phyloP scores from a whole-genome alignment of 768 basidiomycete species.

The Pleurotus cornucopiae region DNA sequence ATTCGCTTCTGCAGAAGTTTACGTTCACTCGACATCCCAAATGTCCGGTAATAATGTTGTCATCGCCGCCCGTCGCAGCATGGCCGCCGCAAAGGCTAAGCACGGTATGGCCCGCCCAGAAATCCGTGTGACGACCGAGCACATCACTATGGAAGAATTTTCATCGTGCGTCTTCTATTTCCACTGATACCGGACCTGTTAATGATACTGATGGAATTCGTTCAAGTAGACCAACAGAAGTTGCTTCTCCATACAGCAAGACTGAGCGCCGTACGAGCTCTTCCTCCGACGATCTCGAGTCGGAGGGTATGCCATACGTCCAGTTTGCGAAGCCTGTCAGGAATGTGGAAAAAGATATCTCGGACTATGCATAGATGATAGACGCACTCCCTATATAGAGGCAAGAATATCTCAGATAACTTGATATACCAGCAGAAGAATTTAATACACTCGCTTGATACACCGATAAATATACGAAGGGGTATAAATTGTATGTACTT shows the following conservation, averaged over 20 bases:
- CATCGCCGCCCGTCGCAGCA: slow-evolving; percentile 26
- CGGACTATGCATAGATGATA: slow-evolving; percentile 6
- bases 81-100: slow-evolving; percentile 25
- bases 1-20: slow-evolving; percentile 41
- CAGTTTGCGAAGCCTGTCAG: slow-evolving; percentile 3
- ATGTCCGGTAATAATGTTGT: slow-evolving; percentile 21
- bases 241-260: slow-evolving; percentile 18
- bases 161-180: slow-evolving; percentile 27
- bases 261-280: slow-evolving; percentile 12
- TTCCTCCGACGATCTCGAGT: slow-evolving; percentile 12
- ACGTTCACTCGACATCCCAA: slow-evolving; percentile 41
- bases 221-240: slow-evolving; percentile 13
- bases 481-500: neutral
- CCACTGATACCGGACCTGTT: neutral
- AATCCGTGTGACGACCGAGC: slow-evolving; percentile 57
- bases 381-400: too few species aligned
- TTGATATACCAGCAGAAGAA: too few species aligned
- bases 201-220: neutral
- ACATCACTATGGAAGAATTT: slow-evolving; percentile 57
- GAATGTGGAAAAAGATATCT: slow-evolving; percentile 6
- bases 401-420: too few species aligned
- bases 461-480: too few species aligned
- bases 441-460: too few species aligned
- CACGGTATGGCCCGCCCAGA: slow-evolving; percentile 34
- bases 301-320: slow-evolving; percentile 5